Evolutionary conservation across 805 yeast species (phyloP).

Genomic region (Yarrowia osloensis): DNA sequence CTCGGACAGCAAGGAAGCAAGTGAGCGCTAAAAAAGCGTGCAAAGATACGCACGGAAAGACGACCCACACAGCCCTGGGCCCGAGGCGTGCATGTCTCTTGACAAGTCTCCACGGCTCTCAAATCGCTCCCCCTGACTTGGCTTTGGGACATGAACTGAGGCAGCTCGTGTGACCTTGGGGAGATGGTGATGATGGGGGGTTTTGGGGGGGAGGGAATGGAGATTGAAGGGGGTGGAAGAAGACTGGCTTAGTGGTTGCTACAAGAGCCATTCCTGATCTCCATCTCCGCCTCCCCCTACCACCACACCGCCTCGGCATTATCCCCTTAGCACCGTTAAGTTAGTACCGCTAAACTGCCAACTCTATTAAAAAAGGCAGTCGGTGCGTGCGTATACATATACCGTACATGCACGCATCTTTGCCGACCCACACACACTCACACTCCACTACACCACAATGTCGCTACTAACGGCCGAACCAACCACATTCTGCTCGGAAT

Average conservation of each 20-base stretch:
- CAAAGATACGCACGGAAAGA: background rate
- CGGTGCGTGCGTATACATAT: background rate
- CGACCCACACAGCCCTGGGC: background rate
- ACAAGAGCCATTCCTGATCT: too few relatives aligned
- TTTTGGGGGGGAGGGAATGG: too few relatives aligned
- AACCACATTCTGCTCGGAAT: constrained; percentile 20
- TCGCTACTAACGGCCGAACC: background rate
- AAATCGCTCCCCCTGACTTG: too few relatives aligned
- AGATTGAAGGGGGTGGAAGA: too few relatives aligned
- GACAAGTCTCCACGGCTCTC: too few relatives aligned
- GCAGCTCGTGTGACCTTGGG: background rate
- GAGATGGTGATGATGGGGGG: too few relatives aligned
- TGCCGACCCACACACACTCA: background rate
- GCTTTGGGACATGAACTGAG: too few relatives aligned
- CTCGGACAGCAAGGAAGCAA: constrained; percentile 3
- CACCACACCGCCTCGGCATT: background rate
- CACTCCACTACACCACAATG: background rate
- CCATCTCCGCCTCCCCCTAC: too few relatives aligned
- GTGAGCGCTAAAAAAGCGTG: background rate
- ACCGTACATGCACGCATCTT: background rate
- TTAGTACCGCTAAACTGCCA: constrained; percentile 10
- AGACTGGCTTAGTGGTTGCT: too few relatives aligned
- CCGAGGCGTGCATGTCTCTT: background rate
- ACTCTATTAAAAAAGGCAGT: background rate
- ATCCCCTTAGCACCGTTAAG: constrained; percentile 7